Percentiles rank a stretch among this genome's conserved stretches.
phyloP scores from a whole-genome alignment of 1,284 basidiomycete genomes.

The Tilletiopsis washingtonensis region DNA sequence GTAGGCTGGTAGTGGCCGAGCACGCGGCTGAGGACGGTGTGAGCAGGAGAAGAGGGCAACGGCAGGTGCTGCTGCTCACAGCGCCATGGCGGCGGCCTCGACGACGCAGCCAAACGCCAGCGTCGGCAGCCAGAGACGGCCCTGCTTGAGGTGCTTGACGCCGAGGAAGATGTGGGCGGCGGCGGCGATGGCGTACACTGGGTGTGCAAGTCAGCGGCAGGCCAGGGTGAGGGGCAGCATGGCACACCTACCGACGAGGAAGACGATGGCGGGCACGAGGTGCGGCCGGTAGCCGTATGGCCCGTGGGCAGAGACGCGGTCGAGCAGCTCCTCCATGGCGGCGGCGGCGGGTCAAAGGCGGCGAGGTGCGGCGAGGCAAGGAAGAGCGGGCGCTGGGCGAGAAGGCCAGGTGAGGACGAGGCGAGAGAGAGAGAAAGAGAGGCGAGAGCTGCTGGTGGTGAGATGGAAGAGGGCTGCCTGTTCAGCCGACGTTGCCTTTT shows the following conservation, averaged over 20 bases:
- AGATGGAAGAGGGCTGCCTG: no score
- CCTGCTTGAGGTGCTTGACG: background rate
- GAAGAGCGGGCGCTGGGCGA: no score
- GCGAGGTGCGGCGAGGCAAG: no score
- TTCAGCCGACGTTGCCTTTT: no score
- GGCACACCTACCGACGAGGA: slow-evolving; percentile 2
- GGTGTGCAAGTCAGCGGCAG: background rate
- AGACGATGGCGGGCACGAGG: background rate
- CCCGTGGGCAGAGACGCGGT: slow-evolving; percentile 1
- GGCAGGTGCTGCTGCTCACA: background rate
- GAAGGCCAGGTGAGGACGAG: no score
- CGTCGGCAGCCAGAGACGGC: slow-evolving; percentile 7
- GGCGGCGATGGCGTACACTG: background rate
- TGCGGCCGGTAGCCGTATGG: slow-evolving; percentile 5
- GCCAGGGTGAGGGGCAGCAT: background rate
- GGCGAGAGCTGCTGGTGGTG: no score
- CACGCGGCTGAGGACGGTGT: slow-evolving; percentile 6
- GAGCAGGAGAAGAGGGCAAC: background rate
- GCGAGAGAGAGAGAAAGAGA: no score
- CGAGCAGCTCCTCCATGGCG: background rate
- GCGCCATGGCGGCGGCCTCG: slow-evolving; percentile 11
- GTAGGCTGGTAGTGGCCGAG: slow-evolving; percentile 13
- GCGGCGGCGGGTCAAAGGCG: no score
- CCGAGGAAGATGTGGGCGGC: background rate
- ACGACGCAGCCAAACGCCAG: slow-evolving; percentile 13